Percentiles rank a stretch among this genome's conserved stretches.
Conservation (phyloP, 108 stramenopile species). For the Cyclotella distinguenda region DNA sequence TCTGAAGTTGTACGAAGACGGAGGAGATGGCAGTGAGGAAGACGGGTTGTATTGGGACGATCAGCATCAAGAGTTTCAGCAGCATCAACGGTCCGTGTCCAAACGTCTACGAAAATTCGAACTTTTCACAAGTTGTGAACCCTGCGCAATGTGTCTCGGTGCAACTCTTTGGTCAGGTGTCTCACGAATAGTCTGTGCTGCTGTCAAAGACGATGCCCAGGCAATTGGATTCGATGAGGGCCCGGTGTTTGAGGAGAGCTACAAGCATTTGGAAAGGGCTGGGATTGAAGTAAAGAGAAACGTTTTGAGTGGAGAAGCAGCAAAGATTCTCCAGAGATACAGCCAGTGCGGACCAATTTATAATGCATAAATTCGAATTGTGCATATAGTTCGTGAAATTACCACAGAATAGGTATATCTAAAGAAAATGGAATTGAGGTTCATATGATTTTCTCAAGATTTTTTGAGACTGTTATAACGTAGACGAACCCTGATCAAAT, state of each 20-base stretch:
- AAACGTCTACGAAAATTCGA: constrained; percentile 52
- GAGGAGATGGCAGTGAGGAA: constrained; percentile 17
- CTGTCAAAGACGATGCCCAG: constrained; percentile 80
- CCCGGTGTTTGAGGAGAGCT: constrained; percentile 79
- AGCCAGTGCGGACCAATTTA: constrained; percentile 66
- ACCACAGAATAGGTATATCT: background rate
- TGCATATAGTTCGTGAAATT: background rate
- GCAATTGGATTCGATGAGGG: constrained; percentile 89
- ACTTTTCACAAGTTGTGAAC: constrained; percentile 82
- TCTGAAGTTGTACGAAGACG: constrained; percentile 31
- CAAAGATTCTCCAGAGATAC: constrained; percentile 63
- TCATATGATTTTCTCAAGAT: no score
- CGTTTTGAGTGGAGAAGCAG: constrained; percentile 70
- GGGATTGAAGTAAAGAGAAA: constrained; percentile 63
- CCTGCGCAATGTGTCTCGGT: constrained; percentile 85
- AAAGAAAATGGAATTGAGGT: no score
- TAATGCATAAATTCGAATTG: constrained; percentile 50
- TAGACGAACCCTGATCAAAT: constrained; percentile 22
- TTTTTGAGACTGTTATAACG: no score
- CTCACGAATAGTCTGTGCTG: constrained; percentile 71
- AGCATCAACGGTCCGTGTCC: background rate
- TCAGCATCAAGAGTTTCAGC: constrained; percentile 1
- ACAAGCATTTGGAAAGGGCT: constrained; percentile 61
- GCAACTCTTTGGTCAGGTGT: constrained; percentile 87
- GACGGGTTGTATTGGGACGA: constrained; percentile 28